These are phyloP conservation scores for Fomitopsis pinicola DNA, from an alignment of 1,284 basidiomycete species.

Conservation along the genomic window DNA sequence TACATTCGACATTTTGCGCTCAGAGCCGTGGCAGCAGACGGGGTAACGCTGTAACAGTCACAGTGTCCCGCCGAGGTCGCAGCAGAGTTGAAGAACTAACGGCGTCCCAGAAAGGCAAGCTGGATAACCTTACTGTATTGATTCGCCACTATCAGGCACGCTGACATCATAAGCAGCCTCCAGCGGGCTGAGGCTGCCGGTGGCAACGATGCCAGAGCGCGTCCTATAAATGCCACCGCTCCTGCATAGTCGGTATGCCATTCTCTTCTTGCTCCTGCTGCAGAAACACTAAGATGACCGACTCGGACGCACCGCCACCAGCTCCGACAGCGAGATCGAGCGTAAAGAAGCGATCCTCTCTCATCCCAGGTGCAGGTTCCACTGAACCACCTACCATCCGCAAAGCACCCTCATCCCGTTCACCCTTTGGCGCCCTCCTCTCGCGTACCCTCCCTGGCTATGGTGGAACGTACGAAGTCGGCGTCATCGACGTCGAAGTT, in stretches of 20 bases:
- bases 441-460: background rate
- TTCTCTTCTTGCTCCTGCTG: background rate
- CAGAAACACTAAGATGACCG: background rate
- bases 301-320: background rate
- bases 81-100: no score
- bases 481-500: slow-evolving; percentile 1
- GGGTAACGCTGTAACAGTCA: no score
- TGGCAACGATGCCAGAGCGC: background rate
- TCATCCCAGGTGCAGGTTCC: background rate
- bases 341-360: background rate
- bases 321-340: background rate
- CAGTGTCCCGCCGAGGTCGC: no score
- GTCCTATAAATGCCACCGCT: background rate
- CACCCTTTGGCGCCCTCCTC: background rate
- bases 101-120: background rate
- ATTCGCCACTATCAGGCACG: background rate
- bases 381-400: background rate
- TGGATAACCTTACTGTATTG: background rate
- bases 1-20: no score
- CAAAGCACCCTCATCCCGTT: background rate
- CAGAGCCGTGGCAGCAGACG: no score
- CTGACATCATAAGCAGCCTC: background rate
- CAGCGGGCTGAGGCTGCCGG: no score
- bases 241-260: background rate
- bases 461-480: background rate